phyloP scores from a whole-genome alignment of 2,329 filamentous ascomycete genomes.

The Mollisiaceae sp. region DNA sequence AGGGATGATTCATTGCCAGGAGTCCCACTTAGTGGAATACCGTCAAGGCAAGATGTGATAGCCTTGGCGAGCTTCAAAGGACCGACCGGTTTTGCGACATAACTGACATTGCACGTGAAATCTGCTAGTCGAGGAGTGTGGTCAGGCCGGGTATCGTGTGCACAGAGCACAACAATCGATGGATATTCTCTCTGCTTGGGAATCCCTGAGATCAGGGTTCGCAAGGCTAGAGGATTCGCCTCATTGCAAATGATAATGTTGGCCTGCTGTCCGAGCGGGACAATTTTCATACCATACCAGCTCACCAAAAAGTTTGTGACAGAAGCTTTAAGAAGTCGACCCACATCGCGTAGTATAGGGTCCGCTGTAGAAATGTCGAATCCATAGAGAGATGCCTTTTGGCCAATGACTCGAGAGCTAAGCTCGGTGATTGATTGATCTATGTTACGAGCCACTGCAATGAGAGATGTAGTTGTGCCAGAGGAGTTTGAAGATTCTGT shows the following conservation, averaged over 20 bases:
- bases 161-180: slow-evolving; percentile 40
- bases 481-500: slow-evolving; percentile 24
- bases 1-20: slow-evolving; percentile 24
- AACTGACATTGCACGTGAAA: slow-evolving; percentile 35
- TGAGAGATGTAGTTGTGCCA: slow-evolving; percentile 30
- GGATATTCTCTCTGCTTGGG: slow-evolving; percentile 22
- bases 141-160: slow-evolving; percentile 37
- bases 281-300: slow-evolving; percentile 42
- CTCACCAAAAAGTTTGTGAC: slow-evolving; percentile 38
- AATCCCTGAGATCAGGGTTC: slow-evolving; percentile 22
- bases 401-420: slow-evolving; percentile 30
- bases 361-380: slow-evolving; percentile 37
- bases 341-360: slow-evolving; percentile 32
- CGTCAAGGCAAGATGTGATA: slow-evolving; percentile 37
- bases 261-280: slow-evolving; percentile 34
- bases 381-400: slow-evolving; percentile 37
- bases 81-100: slow-evolving; percentile 41
- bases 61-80: slow-evolving; percentile 42
- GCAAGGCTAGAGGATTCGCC: slow-evolving; percentile 26
- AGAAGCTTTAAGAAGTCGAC: slow-evolving; percentile 34
- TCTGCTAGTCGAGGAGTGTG: slow-evolving; percentile 25
- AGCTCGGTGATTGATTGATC: slow-evolving; percentile 38
- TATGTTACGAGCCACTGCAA: slow-evolving; percentile 29
- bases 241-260: slow-evolving; percentile 41
- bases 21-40: slow-evolving; percentile 24